Percentiles rank a stretch among this genome's conserved stretches.
phyloP scores from a whole-genome alignment of 495 filamentous ascomycete genomes.

The Lasiosphaeria hispida region DNA sequence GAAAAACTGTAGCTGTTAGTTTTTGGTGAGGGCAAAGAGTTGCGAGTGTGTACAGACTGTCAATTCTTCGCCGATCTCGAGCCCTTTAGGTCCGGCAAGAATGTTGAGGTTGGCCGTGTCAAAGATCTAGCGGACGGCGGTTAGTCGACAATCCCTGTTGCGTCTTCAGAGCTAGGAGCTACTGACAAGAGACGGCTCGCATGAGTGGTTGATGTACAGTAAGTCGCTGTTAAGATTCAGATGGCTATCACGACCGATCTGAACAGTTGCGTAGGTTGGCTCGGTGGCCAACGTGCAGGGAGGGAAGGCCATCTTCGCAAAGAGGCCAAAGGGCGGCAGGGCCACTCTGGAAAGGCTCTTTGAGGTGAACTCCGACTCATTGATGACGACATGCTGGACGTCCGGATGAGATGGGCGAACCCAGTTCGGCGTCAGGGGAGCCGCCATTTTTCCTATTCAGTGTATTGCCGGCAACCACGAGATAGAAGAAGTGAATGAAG shows the following conservation, averaged over 20 bases:
- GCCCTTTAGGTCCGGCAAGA: slow-evolving; percentile 56
- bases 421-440: slow-evolving; percentile 52
- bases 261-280: slow-evolving; percentile 69
- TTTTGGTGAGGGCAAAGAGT: background rate
- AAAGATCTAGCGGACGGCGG: slow-evolving; percentile 49
- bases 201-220: slow-evolving; percentile 74
- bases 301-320: slow-evolving; percentile 51
- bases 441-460: slow-evolving; percentile 29
- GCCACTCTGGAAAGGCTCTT: slow-evolving; percentile 59
- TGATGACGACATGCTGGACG: slow-evolving; percentile 50
- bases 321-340: slow-evolving; percentile 60
- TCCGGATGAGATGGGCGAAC: slow-evolving; percentile 51
- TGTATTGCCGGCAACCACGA: no score
- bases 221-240: slow-evolving; percentile 74
- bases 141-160: background rate
- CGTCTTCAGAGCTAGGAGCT: background rate
- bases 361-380: slow-evolving; percentile 53
- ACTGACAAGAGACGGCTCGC: slow-evolving; percentile 60
- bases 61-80: slow-evolving; percentile 59
- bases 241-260: slow-evolving; percentile 59
- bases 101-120: slow-evolving; percentile 64
- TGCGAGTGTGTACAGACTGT: slow-evolving; percentile 45
- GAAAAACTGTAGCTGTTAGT: slow-evolving; percentile 53
- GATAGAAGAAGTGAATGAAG: no score
- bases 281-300: slow-evolving; percentile 52